Conservation (phyloP, 371 early-diverging fungal species). For the Apophysomyces ossiformis region DNA sequence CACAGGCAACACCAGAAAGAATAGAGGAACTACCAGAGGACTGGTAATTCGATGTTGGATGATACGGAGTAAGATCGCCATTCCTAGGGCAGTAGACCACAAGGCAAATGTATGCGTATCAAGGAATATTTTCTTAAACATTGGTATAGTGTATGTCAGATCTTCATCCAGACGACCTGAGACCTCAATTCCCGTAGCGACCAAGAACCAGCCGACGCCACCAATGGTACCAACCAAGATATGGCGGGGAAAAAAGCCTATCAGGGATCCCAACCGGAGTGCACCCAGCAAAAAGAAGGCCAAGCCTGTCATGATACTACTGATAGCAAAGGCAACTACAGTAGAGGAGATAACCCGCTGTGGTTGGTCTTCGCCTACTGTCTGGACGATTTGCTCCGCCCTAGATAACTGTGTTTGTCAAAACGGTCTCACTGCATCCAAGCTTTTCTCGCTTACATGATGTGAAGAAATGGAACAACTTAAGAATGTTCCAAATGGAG, state of each 20-base stretch:
- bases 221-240: slow-evolving; percentile 96
- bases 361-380: slow-evolving; percentile 61
- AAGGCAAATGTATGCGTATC: slow-evolving; percentile 65
- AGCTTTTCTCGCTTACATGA: slow-evolving; percentile 66
- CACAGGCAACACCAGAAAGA: slow-evolving; percentile 82
- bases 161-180: slow-evolving; percentile 68
- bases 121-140: slow-evolving; percentile 61
- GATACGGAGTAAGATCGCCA: slow-evolving; percentile 70
- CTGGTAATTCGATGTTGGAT: slow-evolving; percentile 47
- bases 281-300: slow-evolving; percentile 88
- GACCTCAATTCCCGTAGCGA: slow-evolving; percentile 92
- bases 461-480: slow-evolving; percentile 90
- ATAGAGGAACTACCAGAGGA: slow-evolving; percentile 86
- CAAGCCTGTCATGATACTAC: slow-evolving; percentile 86
- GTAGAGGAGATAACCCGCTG: slow-evolving; percentile 85
- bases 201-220: slow-evolving; percentile 93
- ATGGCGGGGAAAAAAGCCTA: slow-evolving; percentile 95
- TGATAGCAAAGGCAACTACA: slow-evolving; percentile 85
- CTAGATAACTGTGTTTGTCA: slow-evolving; percentile 26
- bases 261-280: slow-evolving; percentile 78
- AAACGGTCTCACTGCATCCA: not conserved
- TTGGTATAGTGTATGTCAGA: slow-evolving; percentile 55
- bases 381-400: slow-evolving; percentile 68
- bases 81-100: slow-evolving; percentile 79
- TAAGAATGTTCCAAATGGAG: not conserved